Base-by-base conservation (phyloP, 176 grass and related monocot genomes). In the Zea luxurians region DNA sequence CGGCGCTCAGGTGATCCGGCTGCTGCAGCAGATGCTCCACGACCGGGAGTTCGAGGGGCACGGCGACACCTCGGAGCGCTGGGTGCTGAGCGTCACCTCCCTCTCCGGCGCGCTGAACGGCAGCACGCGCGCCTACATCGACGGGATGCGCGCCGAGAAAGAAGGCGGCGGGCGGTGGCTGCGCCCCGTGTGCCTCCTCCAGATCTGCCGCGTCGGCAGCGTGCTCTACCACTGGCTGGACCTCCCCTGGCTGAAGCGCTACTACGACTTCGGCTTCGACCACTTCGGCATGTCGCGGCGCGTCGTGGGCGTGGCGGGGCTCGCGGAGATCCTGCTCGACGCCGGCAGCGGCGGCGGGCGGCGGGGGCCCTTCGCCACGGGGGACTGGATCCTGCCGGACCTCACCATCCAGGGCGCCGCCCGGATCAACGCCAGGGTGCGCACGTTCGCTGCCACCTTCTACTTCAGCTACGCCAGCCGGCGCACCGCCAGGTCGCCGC, bases 21-120 rank as follows among this genome's bases (percentile, higher is more conserved):
- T 97, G n/a, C 76, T 97, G 61, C 93, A 97, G 66, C 93, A 97
- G 80, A 97, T 97, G 93, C 93, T 97, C 62, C 85, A 85, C 47
- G 86, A 97, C 47, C 83, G 90, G 66, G 88, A 79, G 12, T 97
- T 93, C 71, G 47, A 81, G 17, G 86, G 81, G 13, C 66, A 93
- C 57, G 80, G 45, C 36, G 69, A 61, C 86, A 87, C 88, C 61
- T 87, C 88, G 0, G 90, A 93, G 55, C 68, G 78, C 42, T 91
- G 93, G 93, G 83, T 97, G 42, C 69, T 97, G 8, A 97, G 90
- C 69, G 63, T 97, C 63, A 97, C 90, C 68, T 86, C 90, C 61
- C 80, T 97, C 37, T 97, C 93, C 15, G 93, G 93, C 60, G 88
- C 88, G 37, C 81, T 93, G 64, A 97, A 93, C 73, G 88, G 93